Conservation (phyloP, 371 early-diverging fungal species). For the Nematocida sp. region DNA sequence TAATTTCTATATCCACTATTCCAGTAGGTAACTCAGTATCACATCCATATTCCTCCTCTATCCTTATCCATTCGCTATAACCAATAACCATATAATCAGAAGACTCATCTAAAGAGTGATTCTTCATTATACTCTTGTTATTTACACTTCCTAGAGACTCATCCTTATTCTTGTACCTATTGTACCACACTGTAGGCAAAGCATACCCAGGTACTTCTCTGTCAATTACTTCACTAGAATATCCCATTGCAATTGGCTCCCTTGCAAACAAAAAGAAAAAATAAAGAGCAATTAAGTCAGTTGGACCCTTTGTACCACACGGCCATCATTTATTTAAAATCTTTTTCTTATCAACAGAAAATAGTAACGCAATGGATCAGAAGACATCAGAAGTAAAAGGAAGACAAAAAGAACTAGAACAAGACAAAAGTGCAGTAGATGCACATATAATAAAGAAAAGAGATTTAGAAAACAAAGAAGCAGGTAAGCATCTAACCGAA, state of each 20-base stretch:
- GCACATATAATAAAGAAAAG: too few relatives aligned
- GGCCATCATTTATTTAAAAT: not conserved
- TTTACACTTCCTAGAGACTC: not conserved
- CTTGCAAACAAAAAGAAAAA: slow-evolving; percentile 33
- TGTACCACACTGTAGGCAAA: slow-evolving; percentile 30
- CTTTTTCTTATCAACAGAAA: too few relatives aligned
- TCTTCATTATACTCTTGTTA: not conserved
- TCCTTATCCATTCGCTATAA: slow-evolving; percentile 26
- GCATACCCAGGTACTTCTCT: slow-evolving; percentile 26
- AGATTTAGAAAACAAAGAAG: too few relatives aligned
- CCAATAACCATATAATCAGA: slow-evolving; percentile 26
- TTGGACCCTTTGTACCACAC: not conserved
- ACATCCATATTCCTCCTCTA: not conserved
- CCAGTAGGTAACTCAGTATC: slow-evolving; percentile 38
- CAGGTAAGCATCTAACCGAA: too few relatives aligned
- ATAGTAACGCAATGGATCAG: too few relatives aligned
- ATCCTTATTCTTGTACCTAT: not conserved
- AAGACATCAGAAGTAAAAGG: too few relatives aligned
- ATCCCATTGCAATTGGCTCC: not conserved
- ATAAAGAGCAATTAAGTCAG: slow-evolving; percentile 1
- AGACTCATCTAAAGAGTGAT: not conserved
- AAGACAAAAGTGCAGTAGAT: too few relatives aligned
- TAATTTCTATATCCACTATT: slow-evolving; percentile 7
- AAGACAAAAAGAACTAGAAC: too few relatives aligned
- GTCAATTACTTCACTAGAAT: not conserved